Percentiles rank a stretch among this genome's conserved stretches.
These are phyloP conservation scores for Epichloe festucae DNA, from an alignment of 2,329 filamentous ascomycete genomes.

Conservation along the genomic window DNA sequence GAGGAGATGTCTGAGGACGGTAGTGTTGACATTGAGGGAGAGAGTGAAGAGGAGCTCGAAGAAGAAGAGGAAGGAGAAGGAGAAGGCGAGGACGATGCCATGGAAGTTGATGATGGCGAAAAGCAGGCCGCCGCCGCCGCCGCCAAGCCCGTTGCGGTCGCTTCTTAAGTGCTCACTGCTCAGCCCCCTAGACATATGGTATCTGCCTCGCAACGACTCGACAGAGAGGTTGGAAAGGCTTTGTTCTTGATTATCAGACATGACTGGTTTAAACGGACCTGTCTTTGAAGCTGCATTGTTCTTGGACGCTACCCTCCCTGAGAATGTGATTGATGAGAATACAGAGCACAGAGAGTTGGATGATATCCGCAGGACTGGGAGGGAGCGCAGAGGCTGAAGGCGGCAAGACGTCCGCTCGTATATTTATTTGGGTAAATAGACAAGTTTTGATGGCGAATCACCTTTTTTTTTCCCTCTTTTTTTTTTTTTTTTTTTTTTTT, in stretches of 20 bases:
- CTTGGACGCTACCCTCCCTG: background rate
- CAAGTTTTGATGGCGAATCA: background rate
- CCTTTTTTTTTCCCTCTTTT: fast-evolving
- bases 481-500: background rate
- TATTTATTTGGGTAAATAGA: background rate
- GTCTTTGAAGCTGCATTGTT: background rate
- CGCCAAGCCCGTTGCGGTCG: constrained; percentile 23
- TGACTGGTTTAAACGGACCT: background rate
- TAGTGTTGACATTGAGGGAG: constrained; percentile 67
- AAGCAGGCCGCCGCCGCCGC: constrained; percentile 18
- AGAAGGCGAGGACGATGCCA: constrained; percentile 28
- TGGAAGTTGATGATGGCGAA: constrained; percentile 35
- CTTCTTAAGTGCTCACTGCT: constrained; percentile 14
- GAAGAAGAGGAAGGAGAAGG: constrained; percentile 42
- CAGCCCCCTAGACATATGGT: background rate
- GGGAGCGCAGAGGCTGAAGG: background rate
- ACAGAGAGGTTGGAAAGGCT: background rate
- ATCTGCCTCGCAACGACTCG: background rate
- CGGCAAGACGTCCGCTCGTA: background rate
- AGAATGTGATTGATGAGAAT: background rate
- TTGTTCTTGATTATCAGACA: background rate
- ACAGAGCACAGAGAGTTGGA: background rate
- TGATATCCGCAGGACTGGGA: background rate
- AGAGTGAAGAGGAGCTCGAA: constrained; percentile 60
- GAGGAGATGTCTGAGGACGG: constrained; percentile 60